Conservation (phyloP, 1,284 basidiomycete species). For the Mycosarcoma mackinlayi region DNA sequence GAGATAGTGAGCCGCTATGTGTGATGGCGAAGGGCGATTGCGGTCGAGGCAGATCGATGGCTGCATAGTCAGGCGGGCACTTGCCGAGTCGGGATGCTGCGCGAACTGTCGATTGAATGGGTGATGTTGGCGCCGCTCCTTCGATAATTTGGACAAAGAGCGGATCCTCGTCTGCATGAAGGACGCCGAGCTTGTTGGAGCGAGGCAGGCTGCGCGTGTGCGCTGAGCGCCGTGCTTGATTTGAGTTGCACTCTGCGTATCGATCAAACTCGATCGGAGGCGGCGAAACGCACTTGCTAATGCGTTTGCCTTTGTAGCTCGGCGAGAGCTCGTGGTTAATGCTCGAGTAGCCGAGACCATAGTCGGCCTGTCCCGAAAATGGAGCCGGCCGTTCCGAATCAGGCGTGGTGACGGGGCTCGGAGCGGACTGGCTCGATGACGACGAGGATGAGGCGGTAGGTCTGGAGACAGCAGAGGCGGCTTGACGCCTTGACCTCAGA, state of each 20-base stretch:
- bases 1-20: slow-evolving; percentile 3
- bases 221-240: background rate
- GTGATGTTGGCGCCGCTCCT: slow-evolving; percentile 1
- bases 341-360: slow-evolving; percentile 44
- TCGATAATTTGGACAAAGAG: slow-evolving; percentile 22
- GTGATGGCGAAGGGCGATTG: slow-evolving; percentile 29
- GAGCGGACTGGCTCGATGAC: slow-evolving; percentile 7
- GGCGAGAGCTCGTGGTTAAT: slow-evolving; percentile 31
- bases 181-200: slow-evolving; percentile 13
- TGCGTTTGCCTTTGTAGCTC: slow-evolving; percentile 15
- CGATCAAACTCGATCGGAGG: slow-evolving; percentile 22
- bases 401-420: slow-evolving; percentile 5
- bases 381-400: slow-evolving; percentile 17
- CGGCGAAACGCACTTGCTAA: slow-evolving; percentile 1
- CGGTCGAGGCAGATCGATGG: slow-evolving; percentile 1
- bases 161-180: slow-evolving; percentile 17
- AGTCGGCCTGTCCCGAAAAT: slow-evolving; percentile 21
- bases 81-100: slow-evolving; percentile 9
- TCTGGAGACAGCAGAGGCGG: background rate
- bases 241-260: slow-evolving; percentile 19
- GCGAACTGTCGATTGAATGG: slow-evolving; percentile 27
- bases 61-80: slow-evolving; percentile 8
- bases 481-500: slow-evolving; percentile 19
- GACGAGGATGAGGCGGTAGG: slow-evolving; percentile 5
- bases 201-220: slow-evolving; percentile 11